Conservation (phyloP, 2,329 filamentous ascomycete genomes). For the Chrysoporthe deuterocubensis region DNA sequence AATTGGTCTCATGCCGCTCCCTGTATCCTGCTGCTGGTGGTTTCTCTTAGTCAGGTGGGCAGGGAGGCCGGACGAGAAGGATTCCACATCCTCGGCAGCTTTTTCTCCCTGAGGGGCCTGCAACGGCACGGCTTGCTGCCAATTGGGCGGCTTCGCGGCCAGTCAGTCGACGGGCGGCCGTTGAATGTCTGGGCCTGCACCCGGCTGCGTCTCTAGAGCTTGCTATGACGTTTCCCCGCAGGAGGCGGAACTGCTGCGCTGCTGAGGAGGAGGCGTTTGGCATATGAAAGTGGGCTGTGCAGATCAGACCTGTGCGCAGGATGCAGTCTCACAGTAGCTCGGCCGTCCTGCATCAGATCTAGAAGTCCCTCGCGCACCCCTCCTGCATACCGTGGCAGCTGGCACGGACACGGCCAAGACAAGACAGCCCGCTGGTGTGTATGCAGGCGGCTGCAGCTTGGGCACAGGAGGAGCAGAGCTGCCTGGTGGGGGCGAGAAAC, state of each 20-base stretch:
- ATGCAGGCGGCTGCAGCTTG: not conserved
- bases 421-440: not conserved
- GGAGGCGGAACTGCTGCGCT: conserved; percentile 3
- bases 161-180: too few species aligned
- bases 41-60: conserved; percentile 2
- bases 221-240: conserved; percentile 29
- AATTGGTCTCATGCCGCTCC: not conserved
- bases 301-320: not conserved
- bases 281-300: conserved; percentile 11
- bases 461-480: conserved; percentile 1
- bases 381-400: not conserved
- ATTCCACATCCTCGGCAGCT: not conserved
- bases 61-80: too few species aligned
- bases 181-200: not conserved
- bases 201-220: not conserved
- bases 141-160: too few species aligned
- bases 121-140: not conserved
- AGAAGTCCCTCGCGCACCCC: not conserved
- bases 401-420: not conserved
- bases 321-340: conserved; percentile 4
- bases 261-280: conserved; percentile 5
- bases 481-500: not conserved
- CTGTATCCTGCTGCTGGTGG: not conserved
- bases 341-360: conserved; percentile 1
- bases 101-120: not conserved